Conservation (phyloP, 140 eudicot genomes). For the Flaveria floridana region DNA sequence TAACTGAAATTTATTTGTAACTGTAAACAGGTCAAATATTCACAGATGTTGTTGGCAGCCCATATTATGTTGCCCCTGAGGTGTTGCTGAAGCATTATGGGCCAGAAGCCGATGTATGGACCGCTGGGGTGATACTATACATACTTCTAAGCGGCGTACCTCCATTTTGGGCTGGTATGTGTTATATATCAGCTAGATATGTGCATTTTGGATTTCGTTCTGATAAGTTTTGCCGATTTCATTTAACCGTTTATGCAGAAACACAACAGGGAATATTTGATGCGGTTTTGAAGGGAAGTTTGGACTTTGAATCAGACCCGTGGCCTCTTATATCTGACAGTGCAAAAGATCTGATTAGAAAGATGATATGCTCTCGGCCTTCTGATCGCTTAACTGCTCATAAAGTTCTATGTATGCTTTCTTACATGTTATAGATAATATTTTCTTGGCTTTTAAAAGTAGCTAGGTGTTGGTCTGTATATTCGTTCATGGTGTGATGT, state of each 20-base stretch:
- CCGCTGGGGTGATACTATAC: slow-evolving; percentile 22
- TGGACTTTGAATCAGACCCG: slow-evolving; percentile 17
- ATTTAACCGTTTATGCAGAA: slow-evolving; percentile 4
- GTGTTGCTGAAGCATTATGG: slow-evolving; percentile 23
- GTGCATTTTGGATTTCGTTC: not conserved
- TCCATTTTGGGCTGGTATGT: slow-evolving; percentile 24
- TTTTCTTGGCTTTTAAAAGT: too few species aligned
- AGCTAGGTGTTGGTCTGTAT: too few species aligned
- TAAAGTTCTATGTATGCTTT: slow-evolving; percentile 21
- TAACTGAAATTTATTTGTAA: not conserved
- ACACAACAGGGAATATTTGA: slow-evolving; percentile 21
- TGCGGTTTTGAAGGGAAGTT: slow-evolving; percentile 18
- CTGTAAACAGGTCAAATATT: slow-evolving; percentile 14
- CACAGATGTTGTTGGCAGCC: slow-evolving; percentile 23
- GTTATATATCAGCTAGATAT: not conserved
- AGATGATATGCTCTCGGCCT: slow-evolving; percentile 13
- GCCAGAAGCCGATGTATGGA: slow-evolving; percentile 26
- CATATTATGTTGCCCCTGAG: slow-evolving; percentile 25
- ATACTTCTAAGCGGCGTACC: slow-evolving; percentile 22
- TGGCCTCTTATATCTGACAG: slow-evolving; percentile 14
- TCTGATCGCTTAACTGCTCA: slow-evolving; percentile 39
- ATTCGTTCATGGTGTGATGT: too few species aligned
- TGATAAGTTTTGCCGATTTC: slow-evolving; percentile 7
- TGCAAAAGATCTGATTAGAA: slow-evolving; percentile 22
- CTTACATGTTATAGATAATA: not conserved